A percentile compares a stretch with the other conserved stretches of the same genome.
phyloP scores from a whole-genome alignment of 306 rosid genomes.

The Cajanus cajan region DNA sequence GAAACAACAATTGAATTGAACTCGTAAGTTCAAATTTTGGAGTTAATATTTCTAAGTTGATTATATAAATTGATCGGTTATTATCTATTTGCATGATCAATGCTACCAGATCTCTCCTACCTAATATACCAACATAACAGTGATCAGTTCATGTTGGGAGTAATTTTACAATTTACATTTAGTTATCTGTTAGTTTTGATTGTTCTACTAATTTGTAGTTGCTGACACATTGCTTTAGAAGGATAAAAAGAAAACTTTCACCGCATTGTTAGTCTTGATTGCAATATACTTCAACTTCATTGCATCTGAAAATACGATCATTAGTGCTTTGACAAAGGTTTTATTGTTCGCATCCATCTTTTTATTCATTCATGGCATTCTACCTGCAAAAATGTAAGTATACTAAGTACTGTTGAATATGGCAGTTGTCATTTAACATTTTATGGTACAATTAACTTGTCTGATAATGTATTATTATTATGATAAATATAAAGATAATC shows the following conservation, averaged over 20 bases:
- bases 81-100: not conserved
- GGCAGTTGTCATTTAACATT: conserved; percentile 5
- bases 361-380: conserved; percentile 58
- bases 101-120: not conserved
- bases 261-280: conserved; percentile 55
- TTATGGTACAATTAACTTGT: conserved; percentile 14
- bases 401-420: too few species aligned
- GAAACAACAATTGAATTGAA: conserved; percentile 9
- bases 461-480: conserved; percentile 6
- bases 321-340: conserved; percentile 70
- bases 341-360: conserved; percentile 51
- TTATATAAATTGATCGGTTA: not conserved
- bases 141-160: not conserved
- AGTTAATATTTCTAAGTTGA: conserved; percentile 13
- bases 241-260: conserved; percentile 74
- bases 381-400: conserved; percentile 81
- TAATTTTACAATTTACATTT: conserved; percentile 6
- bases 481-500: conserved; percentile 16
- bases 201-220: conserved; percentile 55
- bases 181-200: conserved; percentile 22
- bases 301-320: conserved; percentile 62
- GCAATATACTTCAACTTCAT: conserved; percentile 81
- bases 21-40: not conserved
- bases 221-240: conserved; percentile 95
- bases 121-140: not conserved